Percentiles rank a stretch among this genome's conserved stretches.
phyloP scores from a whole-genome alignment of 2,329 filamentous ascomycete genomes.

The Penicillium expansum region DNA sequence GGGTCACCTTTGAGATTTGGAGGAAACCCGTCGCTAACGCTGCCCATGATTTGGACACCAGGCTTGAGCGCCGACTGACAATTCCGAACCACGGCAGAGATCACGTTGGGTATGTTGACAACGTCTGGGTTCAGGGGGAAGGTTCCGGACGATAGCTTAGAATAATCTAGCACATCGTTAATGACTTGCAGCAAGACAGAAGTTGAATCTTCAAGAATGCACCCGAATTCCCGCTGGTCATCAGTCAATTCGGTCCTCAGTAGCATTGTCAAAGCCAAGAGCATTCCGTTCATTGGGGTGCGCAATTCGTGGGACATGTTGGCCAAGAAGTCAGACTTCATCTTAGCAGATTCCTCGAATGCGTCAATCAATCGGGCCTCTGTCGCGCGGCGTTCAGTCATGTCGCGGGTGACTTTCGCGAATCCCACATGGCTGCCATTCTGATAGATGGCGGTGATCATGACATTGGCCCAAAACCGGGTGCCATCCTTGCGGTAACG shows the following conservation, averaged over 20 bases:
- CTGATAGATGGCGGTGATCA: conserved; percentile 57
- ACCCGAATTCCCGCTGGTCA: conserved; percentile 56
- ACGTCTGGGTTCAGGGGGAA: conserved; percentile 57
- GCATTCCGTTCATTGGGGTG: conserved; percentile 64
- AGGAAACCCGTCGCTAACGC: conserved; percentile 49
- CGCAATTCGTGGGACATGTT: conserved; percentile 66
- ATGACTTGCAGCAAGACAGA: conserved; percentile 60
- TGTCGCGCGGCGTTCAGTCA: conserved; percentile 56
- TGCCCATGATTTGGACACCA: conserved; percentile 46
- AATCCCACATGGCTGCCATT: conserved; percentile 55
- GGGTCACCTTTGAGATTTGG: conserved; percentile 55
- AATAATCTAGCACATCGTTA: conserved; percentile 66
- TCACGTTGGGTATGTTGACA: conserved; percentile 47
- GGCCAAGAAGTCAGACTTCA: conserved; percentile 61
- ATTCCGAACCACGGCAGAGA: conserved; percentile 52
- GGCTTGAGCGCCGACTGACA: conserved; percentile 49
- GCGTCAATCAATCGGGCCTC: conserved; percentile 56
- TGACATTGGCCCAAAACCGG: conserved; percentile 60
- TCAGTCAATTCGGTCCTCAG: conserved; percentile 53
- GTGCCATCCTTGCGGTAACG: conserved; percentile 58
- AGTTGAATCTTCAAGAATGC: conserved; percentile 60
- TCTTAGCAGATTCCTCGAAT: conserved; percentile 61
- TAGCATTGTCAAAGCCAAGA: conserved; percentile 58
- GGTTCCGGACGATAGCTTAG: conserved; percentile 59
- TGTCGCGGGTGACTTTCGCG: conserved; percentile 58